Conservation (phyloP, 306 rosid species). For the Lablab purpureus region DNA sequence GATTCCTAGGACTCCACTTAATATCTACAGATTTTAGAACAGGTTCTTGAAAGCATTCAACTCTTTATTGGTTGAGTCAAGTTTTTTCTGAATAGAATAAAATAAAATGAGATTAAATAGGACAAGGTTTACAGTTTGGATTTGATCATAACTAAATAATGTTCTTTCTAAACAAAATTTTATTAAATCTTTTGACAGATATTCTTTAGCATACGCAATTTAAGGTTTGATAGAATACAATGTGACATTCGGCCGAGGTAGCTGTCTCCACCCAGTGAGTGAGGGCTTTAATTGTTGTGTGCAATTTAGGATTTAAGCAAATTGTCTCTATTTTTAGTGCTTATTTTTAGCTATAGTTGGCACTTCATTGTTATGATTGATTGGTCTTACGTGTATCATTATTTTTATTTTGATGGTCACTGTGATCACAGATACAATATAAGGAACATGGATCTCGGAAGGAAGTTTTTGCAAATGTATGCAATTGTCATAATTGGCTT, state of each 20-base stretch:
- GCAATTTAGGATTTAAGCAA: conserved; percentile 1
- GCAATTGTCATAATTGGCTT: not conserved
- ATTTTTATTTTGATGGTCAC: not conserved
- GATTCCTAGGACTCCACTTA: conserved; percentile 2
- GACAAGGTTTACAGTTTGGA: conserved; percentile 8
- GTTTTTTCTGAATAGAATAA: conserved; percentile 6
- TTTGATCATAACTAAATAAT: not conserved
- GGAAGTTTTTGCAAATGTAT: conserved; percentile 27
- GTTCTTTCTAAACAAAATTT: not conserved
- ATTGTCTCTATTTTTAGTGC: not conserved
- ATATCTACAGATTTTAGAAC: not conserved
- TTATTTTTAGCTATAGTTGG: not conserved
- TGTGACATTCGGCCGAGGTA: not conserved
- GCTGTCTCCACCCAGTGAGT: not conserved
- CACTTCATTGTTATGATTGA: conserved; percentile 16
- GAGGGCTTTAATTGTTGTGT: not conserved
- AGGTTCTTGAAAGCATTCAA: conserved; percentile 14
- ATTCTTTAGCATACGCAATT: not conserved
- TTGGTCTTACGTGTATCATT: conserved; percentile 4
- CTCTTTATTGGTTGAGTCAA: conserved; percentile 1
- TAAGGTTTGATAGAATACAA: not conserved
- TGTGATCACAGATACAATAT: not conserved
- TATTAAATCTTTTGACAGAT: conserved; percentile 2
- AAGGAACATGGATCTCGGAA: not conserved
- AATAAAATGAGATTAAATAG: not conserved